Conservation (phyloP, 768 basidiomycete genomes). For the Leccinum disarticulatum region DNA sequence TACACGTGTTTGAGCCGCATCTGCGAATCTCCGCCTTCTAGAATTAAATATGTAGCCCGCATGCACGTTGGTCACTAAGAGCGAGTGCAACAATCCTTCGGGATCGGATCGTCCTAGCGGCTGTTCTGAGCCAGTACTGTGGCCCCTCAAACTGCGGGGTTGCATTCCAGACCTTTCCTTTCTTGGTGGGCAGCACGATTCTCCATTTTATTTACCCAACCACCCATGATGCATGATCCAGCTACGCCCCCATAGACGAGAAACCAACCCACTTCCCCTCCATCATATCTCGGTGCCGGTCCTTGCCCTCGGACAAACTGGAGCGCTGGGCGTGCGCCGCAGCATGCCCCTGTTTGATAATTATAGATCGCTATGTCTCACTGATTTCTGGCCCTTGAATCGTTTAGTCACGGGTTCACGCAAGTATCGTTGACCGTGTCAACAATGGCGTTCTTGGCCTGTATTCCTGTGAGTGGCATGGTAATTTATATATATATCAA, state of each 20-base stretch:
- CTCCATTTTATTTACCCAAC: constrained; percentile 22
- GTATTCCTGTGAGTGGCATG: constrained; percentile 10
- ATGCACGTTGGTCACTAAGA: constrained; percentile 14
- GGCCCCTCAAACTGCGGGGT: constrained; percentile 34
- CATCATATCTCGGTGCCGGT: constrained; percentile 28
- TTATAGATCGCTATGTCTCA: constrained; percentile 14
- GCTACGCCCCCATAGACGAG: constrained; percentile 5
- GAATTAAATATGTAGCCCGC: constrained; percentile 12
- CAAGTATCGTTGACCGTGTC: constrained; percentile 12
- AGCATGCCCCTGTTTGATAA: constrained; percentile 15
- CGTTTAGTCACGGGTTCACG: constrained; percentile 11
- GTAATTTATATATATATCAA: constrained; percentile 13
- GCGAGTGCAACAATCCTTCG: constrained; percentile 11
- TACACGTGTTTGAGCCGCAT: constrained; percentile 25
- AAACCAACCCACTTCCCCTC: neutral
- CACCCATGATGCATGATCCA: neutral
- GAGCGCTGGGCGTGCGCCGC: constrained; percentile 14
- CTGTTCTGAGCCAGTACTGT: neutral
- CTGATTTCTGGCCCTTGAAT: constrained; percentile 11
- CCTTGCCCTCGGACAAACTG: constrained; percentile 12
- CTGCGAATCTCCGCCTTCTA: constrained; percentile 25
- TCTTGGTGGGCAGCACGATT: constrained; percentile 5
- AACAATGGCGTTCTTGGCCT: constrained; percentile 4
- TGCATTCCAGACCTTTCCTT: constrained; percentile 16
- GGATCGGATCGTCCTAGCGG: constrained; percentile 27